Evolutionary conservation across 108 stramenopile species (phyloP).

Genomic region (Craspedostauros australis): DNA sequence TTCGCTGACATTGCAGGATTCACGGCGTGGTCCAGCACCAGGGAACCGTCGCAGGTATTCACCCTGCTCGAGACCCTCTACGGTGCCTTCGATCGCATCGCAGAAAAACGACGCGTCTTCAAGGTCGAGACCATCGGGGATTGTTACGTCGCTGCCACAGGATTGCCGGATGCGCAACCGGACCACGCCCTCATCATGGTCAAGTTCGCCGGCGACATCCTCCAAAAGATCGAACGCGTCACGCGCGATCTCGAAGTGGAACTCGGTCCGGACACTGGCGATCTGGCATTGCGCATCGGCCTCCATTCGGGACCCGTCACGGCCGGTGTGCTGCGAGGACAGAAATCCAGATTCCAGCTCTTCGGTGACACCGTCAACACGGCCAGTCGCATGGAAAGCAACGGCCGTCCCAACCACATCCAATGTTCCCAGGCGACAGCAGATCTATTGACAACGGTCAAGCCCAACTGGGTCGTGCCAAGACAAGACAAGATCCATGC

Average conservation of each 20-base stretch:
- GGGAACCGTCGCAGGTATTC: too few species aligned
- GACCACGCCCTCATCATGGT: conserved; percentile 38
- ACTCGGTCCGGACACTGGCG: conserved; percentile 23
- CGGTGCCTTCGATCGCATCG: too few species aligned
- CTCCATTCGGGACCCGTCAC: conserved; percentile 39
- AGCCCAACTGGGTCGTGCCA: conserved; percentile 4
- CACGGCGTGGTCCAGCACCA: too few species aligned
- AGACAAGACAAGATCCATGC: conserved; percentile 6
- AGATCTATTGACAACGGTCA: conserved; percentile 18
- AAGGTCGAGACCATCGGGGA: conserved; percentile 50
- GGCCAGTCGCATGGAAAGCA: conserved; percentile 40
- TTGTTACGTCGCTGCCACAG: conserved; percentile 40
- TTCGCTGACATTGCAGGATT: too few species aligned
- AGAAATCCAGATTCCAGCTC: conserved; percentile 41
- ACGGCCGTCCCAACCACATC: conserved; percentile 20
- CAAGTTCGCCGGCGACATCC: conserved; percentile 30
- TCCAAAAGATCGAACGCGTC: conserved; percentile 15
- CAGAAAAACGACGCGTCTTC: too few species aligned
- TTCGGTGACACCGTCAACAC: conserved; percentile 56
- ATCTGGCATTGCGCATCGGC: conserved; percentile 32
- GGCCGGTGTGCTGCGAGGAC: conserved; percentile 43
- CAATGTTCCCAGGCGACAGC: conserved; percentile 38
- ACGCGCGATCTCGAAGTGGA: conserved; percentile 1
- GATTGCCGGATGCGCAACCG: conserved; percentile 7
- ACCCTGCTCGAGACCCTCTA: too few species aligned